These are phyloP conservation scores for Fusarium domesticum DNA, from an alignment of 2,329 filamentous ascomycete species.

Conservation along the genomic window DNA sequence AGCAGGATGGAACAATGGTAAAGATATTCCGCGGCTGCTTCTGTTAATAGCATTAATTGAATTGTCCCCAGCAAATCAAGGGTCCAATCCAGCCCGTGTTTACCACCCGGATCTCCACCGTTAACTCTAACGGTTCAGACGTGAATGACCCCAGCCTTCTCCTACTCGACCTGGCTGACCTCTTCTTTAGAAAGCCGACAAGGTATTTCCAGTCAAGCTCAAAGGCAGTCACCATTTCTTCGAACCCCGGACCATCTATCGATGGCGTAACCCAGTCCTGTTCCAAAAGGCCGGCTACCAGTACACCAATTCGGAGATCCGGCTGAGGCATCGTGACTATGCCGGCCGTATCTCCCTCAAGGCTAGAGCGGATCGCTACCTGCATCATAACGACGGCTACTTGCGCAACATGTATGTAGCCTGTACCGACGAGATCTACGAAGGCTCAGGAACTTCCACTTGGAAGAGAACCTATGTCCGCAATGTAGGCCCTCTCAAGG, in stretches of 20 bases:
- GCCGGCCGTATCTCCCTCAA: constrained; percentile 23
- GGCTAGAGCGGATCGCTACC: constrained; percentile 24
- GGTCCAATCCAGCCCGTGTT: constrained; percentile 14
- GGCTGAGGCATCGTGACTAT: constrained; percentile 24
- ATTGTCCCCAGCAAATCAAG: constrained; percentile 23
- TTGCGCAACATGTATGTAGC: constrained; percentile 29
- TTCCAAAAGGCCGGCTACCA: constrained; percentile 24
- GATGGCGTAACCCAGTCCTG: constrained; percentile 23
- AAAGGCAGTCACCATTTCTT: constrained; percentile 25
- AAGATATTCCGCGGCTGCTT: constrained; percentile 30
- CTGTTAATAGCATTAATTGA: constrained; percentile 27
- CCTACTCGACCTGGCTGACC: constrained; percentile 6
- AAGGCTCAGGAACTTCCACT: constrained; percentile 25
- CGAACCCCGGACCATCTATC: constrained; percentile 17
- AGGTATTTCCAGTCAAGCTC: constrained; percentile 27
- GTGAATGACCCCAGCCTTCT: constrained; percentile 8
- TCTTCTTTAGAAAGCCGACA: constrained; percentile 16
- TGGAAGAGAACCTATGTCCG: constrained; percentile 29
- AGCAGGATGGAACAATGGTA: constrained; percentile 28
- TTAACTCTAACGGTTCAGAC: constrained; percentile 16
- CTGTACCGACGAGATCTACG: constrained; percentile 25
- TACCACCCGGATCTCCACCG: constrained; percentile 9
- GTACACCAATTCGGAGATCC: constrained; percentile 13
- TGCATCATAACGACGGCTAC: constrained; percentile 27
- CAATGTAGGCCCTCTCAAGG: constrained; percentile 26